Base-by-base conservation (phyloP, 1,139 yeast genomes). In the Hanseniaspora gamundiae region DNA sequence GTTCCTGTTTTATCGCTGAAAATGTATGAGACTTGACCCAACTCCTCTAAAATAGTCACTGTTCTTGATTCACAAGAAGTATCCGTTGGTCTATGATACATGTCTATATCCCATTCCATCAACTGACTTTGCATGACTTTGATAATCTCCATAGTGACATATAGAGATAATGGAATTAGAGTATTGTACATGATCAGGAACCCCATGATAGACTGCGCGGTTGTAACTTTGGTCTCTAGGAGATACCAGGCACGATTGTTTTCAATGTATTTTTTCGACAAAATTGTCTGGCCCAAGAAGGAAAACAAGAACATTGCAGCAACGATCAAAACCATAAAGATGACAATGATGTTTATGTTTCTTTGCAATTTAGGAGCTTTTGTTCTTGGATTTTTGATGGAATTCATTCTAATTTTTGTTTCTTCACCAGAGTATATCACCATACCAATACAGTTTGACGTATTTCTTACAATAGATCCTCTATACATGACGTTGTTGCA, bases 1-100 rank as follows among this genome's bases (percentile, higher is more conserved):
- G 98, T 93, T 11, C 99, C 99, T 0, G 98, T 93, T 61, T 93
- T 93, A 61, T 93, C 99, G 51, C 95, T 84, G 60, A 93, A 93
- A 4, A 93, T 74, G 56, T 88, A 88, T 44, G 94, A 80, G 0
- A 93, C 97, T 60, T 93, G 99, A 2, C 99, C 99, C 53, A 93
- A 68, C 62, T 93, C 98, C 59, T 93, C 99, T 52, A 91, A 73
- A 52, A 91, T 87, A 0, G 97, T 85, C 0, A 97, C 95, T 0
- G 98, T 88, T 56, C 88, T 80, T 0, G 95, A 94, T 55, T 84
- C 95, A 39, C 95, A 93, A 0, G 95, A 95, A 0, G 95, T 91
- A 56, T 91, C 77, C 4, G 87, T 73, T 38, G 76, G 82, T 17
- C 68, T 72, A 59, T 91, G 87, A 57, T 91, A 93, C 95, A 93